A percentile compares a stretch with the other conserved stretches of the same genome.
Evolutionary conservation across 306 rosid species (phyloP).

Genomic region (Castanea mollissima): DNA sequence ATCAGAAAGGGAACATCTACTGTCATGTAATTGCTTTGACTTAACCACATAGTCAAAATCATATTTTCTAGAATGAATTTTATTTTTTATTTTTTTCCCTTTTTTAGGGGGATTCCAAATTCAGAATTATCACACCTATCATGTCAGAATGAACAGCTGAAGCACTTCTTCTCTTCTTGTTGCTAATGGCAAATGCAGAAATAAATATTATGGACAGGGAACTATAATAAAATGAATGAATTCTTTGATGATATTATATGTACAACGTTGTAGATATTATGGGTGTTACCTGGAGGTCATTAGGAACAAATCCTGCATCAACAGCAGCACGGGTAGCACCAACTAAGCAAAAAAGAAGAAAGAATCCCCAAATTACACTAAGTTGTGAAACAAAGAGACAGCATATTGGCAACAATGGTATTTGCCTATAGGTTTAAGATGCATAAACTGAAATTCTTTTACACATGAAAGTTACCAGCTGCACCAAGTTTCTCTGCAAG

Average conservation of each 20-base stretch:
- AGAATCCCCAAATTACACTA: constrained; percentile 13
- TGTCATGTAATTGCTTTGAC: neutral
- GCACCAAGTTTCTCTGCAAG: constrained; percentile 88
- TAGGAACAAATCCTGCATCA: constrained; percentile 92
- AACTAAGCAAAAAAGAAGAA: constrained; percentile 47
- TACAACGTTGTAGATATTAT: neutral
- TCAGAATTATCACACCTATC: neutral
- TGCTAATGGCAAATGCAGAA: neutral
- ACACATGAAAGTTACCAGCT: constrained; percentile 54
- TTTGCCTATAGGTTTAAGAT: neutral
- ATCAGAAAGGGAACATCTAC: neutral
- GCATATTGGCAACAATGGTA: constrained; percentile 6
- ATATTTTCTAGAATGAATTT: neutral
- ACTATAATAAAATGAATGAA: neutral
- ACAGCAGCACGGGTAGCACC: constrained; percentile 99
- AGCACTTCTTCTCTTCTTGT: neutral
- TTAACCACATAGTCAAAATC: neutral
- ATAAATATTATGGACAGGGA: neutral
- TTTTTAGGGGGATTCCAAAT: neutral
- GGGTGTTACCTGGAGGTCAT: constrained; percentile 81
- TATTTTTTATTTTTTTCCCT: neutral
- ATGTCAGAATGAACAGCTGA: neutral
- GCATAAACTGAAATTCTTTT: neutral
- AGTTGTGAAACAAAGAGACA: constrained; percentile 8
- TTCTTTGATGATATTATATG: neutral